Conservation (phyloP, 768 basidiomycete genomes). For the Tricholoma matsutake region DNA sequence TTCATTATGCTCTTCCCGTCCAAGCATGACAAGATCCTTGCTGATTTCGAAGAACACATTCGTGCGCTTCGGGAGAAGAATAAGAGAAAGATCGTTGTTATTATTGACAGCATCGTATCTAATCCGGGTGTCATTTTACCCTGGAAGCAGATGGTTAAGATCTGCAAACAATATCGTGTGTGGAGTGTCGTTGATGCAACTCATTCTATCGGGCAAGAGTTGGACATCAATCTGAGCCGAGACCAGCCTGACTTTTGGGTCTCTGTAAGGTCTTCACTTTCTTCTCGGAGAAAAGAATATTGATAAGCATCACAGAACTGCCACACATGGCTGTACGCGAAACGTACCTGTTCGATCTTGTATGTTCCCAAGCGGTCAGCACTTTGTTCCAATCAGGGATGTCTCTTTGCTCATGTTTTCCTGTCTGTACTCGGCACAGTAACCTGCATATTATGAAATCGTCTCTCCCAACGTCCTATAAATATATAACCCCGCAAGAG, state of each 20-base stretch:
- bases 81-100: constrained; percentile 49
- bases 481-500: constrained; percentile 43
- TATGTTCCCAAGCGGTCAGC: constrained; percentile 63
- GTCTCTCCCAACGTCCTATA: constrained; percentile 53
- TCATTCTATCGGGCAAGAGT: constrained; percentile 78
- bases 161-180: constrained; percentile 61
- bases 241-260: constrained; percentile 75
- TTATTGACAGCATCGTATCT: constrained; percentile 68
- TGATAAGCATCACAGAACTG: constrained; percentile 50
- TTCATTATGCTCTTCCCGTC: constrained; percentile 55
- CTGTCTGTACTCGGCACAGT: constrained; percentile 27
- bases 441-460: constrained; percentile 63
- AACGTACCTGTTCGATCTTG: constrained; percentile 64
- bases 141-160: constrained; percentile 69
- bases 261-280: constrained; percentile 44
- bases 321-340: constrained; percentile 81
- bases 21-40: constrained; percentile 39
- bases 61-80: constrained; percentile 7
- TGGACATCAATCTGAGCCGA: constrained; percentile 55
- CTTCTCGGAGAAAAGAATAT: neutral
- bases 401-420: neutral
- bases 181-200: constrained; percentile 78
- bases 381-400: neutral
- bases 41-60: constrained; percentile 32
- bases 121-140: constrained; percentile 69